These are phyloP conservation scores for Teratosphaeriaceae sp. DNA, from an alignment of 2,329 filamentous ascomycete genomes.

Conservation along the genomic window DNA sequence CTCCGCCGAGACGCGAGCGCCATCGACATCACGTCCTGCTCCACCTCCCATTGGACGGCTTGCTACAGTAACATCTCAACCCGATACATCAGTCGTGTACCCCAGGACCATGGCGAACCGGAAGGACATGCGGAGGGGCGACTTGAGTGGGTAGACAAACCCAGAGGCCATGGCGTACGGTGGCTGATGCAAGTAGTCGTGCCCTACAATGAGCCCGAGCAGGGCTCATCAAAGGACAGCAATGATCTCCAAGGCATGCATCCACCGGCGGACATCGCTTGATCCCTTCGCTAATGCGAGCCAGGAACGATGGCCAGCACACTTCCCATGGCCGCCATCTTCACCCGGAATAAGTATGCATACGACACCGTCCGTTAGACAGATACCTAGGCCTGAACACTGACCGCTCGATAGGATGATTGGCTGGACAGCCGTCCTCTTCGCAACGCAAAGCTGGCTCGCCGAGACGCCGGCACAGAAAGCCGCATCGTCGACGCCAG, in stretches of 20 bases:
- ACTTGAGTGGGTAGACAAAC: constrained; percentile 59
- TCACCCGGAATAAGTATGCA: constrained; percentile 74
- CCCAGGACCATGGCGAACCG: constrained; percentile 59
- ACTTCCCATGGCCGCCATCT: constrained; percentile 94
- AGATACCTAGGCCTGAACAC: constrained; percentile 3
- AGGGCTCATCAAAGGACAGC: constrained; percentile 55
- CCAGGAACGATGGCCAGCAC: constrained; percentile 60
- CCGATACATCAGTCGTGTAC: too few species aligned
- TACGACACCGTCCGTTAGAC: neutral
- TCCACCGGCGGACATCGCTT: too few species aligned
- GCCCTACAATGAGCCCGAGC: constrained; percentile 72
- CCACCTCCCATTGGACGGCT: too few species aligned
- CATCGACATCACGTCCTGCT: too few species aligned
- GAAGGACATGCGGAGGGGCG: constrained; percentile 69
- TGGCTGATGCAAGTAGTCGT: too few species aligned
- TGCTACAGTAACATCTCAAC: too few species aligned
- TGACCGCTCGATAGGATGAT: constrained; percentile 46
- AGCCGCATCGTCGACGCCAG: constrained; percentile 61
- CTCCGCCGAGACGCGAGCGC: too few species aligned
- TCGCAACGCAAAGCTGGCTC: constrained; percentile 70
- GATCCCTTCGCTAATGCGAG: too few species aligned
- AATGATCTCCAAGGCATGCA: constrained; percentile 60
- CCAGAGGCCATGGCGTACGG: too few species aligned
- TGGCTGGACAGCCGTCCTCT: constrained; percentile 65
- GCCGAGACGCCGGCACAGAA: constrained; percentile 63